phyloP scores from a whole-genome alignment of 192 early-diverging fungal species.

The Backusella australiensis region DNA sequence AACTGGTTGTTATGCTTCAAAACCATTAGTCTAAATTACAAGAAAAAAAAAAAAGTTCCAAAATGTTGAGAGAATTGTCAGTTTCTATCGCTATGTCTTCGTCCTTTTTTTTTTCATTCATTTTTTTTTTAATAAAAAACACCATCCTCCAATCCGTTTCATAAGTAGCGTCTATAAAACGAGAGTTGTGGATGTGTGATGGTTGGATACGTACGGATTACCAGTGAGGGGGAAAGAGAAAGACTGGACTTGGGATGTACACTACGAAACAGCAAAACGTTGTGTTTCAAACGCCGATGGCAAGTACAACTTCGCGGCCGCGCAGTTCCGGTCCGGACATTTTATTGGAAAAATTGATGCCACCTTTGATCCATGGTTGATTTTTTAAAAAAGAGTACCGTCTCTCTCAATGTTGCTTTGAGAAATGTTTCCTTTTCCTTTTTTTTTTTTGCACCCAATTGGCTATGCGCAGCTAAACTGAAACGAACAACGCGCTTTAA shows the following conservation, averaged over 20 bases:
- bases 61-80: not conserved
- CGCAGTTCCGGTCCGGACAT: not conserved
- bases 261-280: conserved; percentile 9
- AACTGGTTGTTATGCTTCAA: conserved; percentile 95
- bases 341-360: not conserved
- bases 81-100: not conserved
- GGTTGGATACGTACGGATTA: conserved; percentile 25
- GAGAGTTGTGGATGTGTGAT: not conserved
- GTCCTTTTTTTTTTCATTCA: not conserved
- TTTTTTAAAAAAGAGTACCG: too few relatives aligned
- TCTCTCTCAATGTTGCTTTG: too few relatives aligned
- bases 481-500: too few relatives aligned
- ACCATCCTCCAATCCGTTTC: not conserved
- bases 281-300: not conserved
- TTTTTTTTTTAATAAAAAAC: not conserved
- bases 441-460: too few relatives aligned
- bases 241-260: conserved; percentile 3
- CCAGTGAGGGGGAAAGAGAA: conserved; percentile 31
- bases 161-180: not conserved
- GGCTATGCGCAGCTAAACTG: too few relatives aligned
- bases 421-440: too few relatives aligned
- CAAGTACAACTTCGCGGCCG: not conserved
- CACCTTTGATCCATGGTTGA: too few relatives aligned
- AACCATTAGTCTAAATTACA: conserved; percentile 31
- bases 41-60: not conserved